Evolutionary conservation across 106 monocot species (phyloP).

Genomic region (Dendrobium catenatum): DNA sequence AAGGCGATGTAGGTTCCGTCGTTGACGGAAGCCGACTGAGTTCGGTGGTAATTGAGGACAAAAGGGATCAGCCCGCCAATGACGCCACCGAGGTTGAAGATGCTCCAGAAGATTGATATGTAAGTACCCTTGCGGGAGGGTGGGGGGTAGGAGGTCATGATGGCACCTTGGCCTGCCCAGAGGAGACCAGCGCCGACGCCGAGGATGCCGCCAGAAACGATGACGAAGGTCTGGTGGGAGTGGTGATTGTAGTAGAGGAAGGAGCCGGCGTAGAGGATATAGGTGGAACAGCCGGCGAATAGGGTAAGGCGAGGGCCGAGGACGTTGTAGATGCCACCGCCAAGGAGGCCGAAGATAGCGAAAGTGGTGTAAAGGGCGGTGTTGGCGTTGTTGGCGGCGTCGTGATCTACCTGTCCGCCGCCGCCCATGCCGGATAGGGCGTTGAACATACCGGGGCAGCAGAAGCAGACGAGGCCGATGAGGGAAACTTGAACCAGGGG

Average conservation of each 20-base stretch:
- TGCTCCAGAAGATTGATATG: constrained; percentile 84
- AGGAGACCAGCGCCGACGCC: constrained; percentile 83
- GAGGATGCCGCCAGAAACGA: constrained; percentile 69
- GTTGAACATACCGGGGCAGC: constrained; percentile 99
- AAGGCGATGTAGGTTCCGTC: constrained; percentile 91
- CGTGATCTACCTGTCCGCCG: constrained; percentile 42
- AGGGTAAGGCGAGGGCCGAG: constrained; percentile 90
- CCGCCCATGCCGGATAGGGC: constrained; percentile 96
- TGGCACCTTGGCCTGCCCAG: constrained; percentile 87
- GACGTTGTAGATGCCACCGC: constrained; percentile 84
- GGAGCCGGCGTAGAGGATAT: constrained; percentile 81
- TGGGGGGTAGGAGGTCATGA: constrained; percentile 88
- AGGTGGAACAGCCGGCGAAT: constrained; percentile 70
- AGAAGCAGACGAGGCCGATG: constrained; percentile 95
- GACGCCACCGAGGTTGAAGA: constrained; percentile 95
- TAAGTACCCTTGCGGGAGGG: constrained; percentile 55
- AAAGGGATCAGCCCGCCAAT: constrained; percentile 92
- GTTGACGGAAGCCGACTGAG: constrained; percentile 60
- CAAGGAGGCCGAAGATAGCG: constrained; percentile 79
- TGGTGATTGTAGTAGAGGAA: constrained; percentile 91
- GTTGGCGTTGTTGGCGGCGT: constrained; percentile 89
- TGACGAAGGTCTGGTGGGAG: constrained; percentile 51
- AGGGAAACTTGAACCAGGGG: constrained; percentile 80
- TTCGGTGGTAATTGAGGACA: constrained; percentile 66
- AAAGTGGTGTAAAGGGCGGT: constrained; percentile 93